phyloP scores from a whole-genome alignment of 208 protist species.

The Leishmania major region DNA sequence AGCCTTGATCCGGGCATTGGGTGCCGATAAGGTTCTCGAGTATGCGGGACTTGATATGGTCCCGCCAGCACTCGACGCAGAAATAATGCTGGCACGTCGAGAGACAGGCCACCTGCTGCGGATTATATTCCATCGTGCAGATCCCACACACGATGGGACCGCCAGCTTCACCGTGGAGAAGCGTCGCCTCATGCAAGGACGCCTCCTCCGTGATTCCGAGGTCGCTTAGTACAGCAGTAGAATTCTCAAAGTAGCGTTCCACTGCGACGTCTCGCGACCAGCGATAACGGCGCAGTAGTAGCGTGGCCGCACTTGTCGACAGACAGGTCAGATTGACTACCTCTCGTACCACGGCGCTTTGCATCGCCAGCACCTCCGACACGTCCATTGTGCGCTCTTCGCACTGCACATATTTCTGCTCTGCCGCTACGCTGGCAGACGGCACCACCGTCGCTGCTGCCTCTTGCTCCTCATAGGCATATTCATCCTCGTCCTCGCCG shows the following conservation, averaged over 20 bases:
- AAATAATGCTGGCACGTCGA: conserved; percentile 44
- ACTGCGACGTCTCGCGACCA: conserved; percentile 28
- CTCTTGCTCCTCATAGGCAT: conserved; percentile 15
- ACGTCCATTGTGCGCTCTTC: conserved; percentile 26
- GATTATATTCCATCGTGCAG: conserved; percentile 25
- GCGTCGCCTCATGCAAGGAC: conserved; percentile 3
- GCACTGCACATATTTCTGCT: conserved; percentile 3
- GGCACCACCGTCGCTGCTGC: neutral
- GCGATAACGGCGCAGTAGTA: conserved; percentile 13
- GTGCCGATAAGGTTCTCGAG: conserved; percentile 24
- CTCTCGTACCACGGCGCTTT: conserved; percentile 18
- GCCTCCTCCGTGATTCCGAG: conserved; percentile 8
- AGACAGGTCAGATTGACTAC: conserved; percentile 20
- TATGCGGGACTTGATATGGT: conserved; percentile 29
- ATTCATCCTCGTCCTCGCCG: conserved; percentile 24
- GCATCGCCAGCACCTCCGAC: conserved; percentile 23
- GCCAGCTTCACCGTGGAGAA: neutral
- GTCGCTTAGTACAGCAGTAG: conserved; percentile 4
- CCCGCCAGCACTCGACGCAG: conserved; percentile 41
- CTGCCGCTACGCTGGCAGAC: neutral
- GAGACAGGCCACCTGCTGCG: conserved; percentile 21
- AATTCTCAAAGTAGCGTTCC: conserved; percentile 29
- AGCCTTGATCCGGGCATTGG: conserved; percentile 24
- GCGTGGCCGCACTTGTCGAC: conserved; percentile 12
- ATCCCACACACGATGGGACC: neutral